Percentiles rank a stretch among this genome's conserved stretches.
Conservation (phyloP, 2,329 filamentous ascomycete genomes). For the Botrytis tulipae region DNA sequence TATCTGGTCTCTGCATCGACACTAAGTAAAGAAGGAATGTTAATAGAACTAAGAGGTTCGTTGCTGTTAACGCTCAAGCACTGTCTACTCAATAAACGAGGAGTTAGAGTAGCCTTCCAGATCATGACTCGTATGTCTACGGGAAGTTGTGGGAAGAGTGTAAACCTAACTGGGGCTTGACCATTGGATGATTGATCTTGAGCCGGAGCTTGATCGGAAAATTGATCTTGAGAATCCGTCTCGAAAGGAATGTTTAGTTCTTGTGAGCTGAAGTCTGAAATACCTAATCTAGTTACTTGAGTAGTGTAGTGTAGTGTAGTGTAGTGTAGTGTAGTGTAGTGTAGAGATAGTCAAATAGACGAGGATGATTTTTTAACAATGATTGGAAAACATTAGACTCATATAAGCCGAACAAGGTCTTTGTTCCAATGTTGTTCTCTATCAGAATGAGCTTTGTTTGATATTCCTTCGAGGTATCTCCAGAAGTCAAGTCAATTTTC, state of each 20-base stretch:
- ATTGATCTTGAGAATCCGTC: neutral
- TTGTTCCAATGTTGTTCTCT: neutral
- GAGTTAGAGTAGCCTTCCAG: neutral
- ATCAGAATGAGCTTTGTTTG: neutral
- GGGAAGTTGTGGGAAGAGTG: neutral
- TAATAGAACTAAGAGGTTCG: rapidly evolving
- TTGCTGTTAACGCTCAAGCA: neutral
- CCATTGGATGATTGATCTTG: too few relatives aligned
- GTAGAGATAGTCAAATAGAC: neutral
- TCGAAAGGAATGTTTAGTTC: neutral
- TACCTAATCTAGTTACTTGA: too few relatives aligned
- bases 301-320: neutral
- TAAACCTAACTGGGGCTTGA: neutral
- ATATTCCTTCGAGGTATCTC: neutral
- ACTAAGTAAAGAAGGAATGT: neutral
- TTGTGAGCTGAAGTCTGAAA: too few relatives aligned
- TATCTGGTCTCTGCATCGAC: neutral
- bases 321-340: neutral
- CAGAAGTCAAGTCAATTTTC: too few relatives aligned
- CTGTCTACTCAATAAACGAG: neutral
- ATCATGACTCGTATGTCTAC: neutral
- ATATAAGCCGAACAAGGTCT: neutral
- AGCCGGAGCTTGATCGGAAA: neutral
- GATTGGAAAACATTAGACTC: neutral
- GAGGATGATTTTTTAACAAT: neutral